These are phyloP conservation scores for Amorphotheca resinae DNA, from an alignment of 495 filamentous ascomycete species.

Conservation along the genomic window DNA sequence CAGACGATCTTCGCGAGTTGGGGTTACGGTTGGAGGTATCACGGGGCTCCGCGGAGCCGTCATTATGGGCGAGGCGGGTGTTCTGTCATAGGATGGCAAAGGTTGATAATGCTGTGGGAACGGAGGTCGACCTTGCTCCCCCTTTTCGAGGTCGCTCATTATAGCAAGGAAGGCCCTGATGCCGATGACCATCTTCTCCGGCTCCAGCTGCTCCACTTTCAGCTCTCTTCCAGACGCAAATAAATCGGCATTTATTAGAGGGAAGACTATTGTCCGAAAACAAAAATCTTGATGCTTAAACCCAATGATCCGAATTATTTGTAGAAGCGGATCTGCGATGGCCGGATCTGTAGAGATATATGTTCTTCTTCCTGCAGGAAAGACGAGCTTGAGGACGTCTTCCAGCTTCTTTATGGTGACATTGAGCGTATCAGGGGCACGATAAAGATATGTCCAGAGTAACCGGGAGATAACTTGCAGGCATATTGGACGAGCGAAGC, in stretches of 20 bases:
- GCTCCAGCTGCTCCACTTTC: constrained; percentile 85
- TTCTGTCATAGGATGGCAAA: constrained; percentile 27
- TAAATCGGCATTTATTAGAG: constrained; percentile 81
- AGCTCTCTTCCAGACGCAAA: constrained; percentile 69
- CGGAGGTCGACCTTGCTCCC: constrained; percentile 63
- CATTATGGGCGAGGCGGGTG: constrained; percentile 41
- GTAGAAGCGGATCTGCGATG: constrained; percentile 78
- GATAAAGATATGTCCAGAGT: constrained; percentile 93
- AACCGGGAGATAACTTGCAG: constrained; percentile 83
- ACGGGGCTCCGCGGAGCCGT: constrained; percentile 27
- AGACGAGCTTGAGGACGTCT: constrained; percentile 68
- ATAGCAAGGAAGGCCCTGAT: constrained; percentile 87
- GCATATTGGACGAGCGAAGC: constrained; percentile 62
- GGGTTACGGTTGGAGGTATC: constrained; percentile 13
- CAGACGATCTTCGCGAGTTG: constrained; percentile 42
- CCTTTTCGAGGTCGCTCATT: constrained; percentile 87
- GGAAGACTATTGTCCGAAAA: constrained; percentile 85
- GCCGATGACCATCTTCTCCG: constrained; percentile 90
- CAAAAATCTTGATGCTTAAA: constrained; percentile 88
- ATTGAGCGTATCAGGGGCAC: constrained; percentile 58
- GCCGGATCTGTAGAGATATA: constrained; percentile 64
- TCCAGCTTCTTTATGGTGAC: constrained; percentile 68
- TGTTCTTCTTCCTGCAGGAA: constrained; percentile 63
- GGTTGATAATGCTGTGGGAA: constrained; percentile 55
- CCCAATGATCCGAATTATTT: constrained; percentile 89